Evolutionary conservation across 1,139 yeast genomes (phyloP), one percentile per base, ranked within the genome.

Genomic region (Zhuliangozyma blackwelliae): DNA sequence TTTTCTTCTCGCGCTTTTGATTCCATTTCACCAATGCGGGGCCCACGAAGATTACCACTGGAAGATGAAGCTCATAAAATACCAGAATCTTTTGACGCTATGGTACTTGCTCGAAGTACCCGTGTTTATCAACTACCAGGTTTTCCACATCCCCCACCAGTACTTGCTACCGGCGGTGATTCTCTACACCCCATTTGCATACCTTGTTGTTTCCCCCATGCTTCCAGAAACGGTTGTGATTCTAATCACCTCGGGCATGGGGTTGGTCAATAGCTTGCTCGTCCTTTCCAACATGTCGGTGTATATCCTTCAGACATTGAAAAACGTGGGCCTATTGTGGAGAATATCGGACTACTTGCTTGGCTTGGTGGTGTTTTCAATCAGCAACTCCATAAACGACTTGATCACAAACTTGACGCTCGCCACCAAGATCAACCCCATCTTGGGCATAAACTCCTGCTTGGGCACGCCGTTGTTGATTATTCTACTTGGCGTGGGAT

Each of bases 401-500:
- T 50, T 66, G n/a, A 55, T 68, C 20, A 66, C 72, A 30, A 66
- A 69, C 40, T 45, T 65, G 13, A 65, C 72, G 13, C 47, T 69
- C 6, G 58, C 74, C 5, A 48, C 60, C 4, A 57, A 50, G 26
- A 51, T 65, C 7, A 56, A 61, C 35, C 68, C 72, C 2, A 49
- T 62, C 11, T 51, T 65, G 25, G 75, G 74, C 1, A 48, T 68
- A 7, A 65, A 65, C 45, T 55, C 74, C 1, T 67, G 73, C 44
- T 49, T 69, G 32, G 74, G 75, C 0, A 64, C 75, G 0, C 74
- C 74, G 3, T 50, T 68, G 19, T 47, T 69, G 10, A 48, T 63
- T 11, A 61, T 66, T 3, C 48, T 68, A 37, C 48, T 68, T 10
- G 75, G 75, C 0, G 50, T 69, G 13, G 75, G 75, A 0, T 48